These are phyloP conservation scores for Lactarius tabidus DNA, from an alignment of 768 basidiomycete species.

Conservation along the genomic window DNA sequence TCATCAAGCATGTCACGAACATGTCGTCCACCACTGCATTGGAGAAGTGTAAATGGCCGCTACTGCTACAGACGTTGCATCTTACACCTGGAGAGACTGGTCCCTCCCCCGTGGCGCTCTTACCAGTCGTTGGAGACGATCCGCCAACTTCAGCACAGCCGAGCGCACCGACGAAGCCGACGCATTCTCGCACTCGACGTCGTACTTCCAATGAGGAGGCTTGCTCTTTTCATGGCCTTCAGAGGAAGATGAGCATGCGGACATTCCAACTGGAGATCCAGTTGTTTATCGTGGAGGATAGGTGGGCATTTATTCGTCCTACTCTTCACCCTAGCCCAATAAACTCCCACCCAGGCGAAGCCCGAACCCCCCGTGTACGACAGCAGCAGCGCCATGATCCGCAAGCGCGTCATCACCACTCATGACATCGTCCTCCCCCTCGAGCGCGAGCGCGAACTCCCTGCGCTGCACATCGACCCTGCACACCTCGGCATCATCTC, in stretches of 20 bases:
- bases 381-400: conserved; percentile 59
- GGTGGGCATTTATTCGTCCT: conserved; percentile 38
- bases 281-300: conserved; percentile 49
- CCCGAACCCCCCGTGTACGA: conserved; percentile 38
- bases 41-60: too few species aligned
- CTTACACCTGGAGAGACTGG: too few species aligned
- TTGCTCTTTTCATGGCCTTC: background rate
- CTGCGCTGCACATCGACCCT: conserved; percentile 57
- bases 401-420: conserved; percentile 84
- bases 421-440: conserved; percentile 72
- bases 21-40: too few species aligned
- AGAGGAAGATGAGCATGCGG: conserved; percentile 3
- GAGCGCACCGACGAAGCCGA: background rate
- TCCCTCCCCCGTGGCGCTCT: background rate
- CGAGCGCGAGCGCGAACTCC: conserved; percentile 64
- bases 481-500: conserved; percentile 71
- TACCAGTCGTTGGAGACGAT: background rate
- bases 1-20: too few species aligned
- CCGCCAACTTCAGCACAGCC: background rate
- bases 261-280: conserved; percentile 55
- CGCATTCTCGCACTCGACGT: background rate
- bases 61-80: too few species aligned
- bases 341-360: background rate
- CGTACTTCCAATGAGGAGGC: background rate
- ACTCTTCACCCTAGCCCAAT: background rate